Evolutionary conservation across 73 alveolate species (phyloP), one percentile per base, ranked within the genome.

Genomic region (Symbiodinium natans): DNA sequence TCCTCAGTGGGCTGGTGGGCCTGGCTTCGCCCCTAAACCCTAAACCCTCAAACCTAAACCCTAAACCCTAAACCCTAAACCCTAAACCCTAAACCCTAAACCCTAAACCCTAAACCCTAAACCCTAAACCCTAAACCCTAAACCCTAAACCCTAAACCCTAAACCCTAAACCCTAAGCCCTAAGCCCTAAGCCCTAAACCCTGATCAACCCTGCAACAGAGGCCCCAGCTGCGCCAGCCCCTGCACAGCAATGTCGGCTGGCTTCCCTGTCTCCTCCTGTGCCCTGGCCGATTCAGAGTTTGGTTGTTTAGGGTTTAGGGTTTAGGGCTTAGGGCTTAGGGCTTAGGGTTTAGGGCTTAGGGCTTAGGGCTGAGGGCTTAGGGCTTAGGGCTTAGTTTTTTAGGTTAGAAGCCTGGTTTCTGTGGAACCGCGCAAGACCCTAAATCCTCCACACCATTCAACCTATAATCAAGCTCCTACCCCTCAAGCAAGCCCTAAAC

Each of bases 181-280:
- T 43, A 43, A 43, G 11, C 56, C 56, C 56, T 11, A 11, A 43
- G 11, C 56, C 56, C 56, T 43, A 43, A 43, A 43, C 56, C 56
- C 56, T 11, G 5, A 43, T 43, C 19, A 43, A 48, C 3, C 19
- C 80, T 15, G 0, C 80, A 2, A 11, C 82, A 9, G 21, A 87
- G 86, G 86, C 95, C 95, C 41, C 68, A 88, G 85, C 41, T 88
- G 46, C 95, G 95, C 7, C 13, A 33, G 31, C 71, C 29, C 29
- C 41, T 88, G 42, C 74, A 42, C 41, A 83, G 95, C 36, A 40
- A 59, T 33, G 42, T 88, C 33, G 95, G 95, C 40, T 88, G 95
- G 95, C 43, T 88, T 71, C 95, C 95, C 31, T 88, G 95, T 86
- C 29, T 88, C 42, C 86, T 88, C 34, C 43, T 88, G 95, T 40